Base-by-base conservation (phyloP, 805 yeast genomes). In the Kockiozyma suomiensis region DNA sequence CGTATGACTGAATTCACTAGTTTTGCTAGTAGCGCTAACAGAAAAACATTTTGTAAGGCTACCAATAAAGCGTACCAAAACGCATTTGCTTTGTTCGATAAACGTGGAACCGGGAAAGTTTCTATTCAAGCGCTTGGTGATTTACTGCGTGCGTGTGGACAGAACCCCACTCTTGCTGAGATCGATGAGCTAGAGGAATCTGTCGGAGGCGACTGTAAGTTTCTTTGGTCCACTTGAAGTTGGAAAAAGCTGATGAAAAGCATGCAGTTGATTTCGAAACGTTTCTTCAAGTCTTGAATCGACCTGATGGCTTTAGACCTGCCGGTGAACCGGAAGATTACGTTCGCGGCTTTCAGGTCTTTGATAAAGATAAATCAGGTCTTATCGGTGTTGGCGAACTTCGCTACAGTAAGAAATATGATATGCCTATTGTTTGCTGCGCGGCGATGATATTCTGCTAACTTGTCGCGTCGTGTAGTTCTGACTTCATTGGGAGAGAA, bases 371-470 rank as follows among this genome's bases (percentile, higher is more conserved):
- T 67, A 84, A 87, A 66, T 88, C 97, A 19, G 99, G 99, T 4
- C 89, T 86, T 77, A 94, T 94, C 69, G 96, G 97, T 42, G 96
- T 94, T 47, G 99, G 99, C 59, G 98, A 94, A 77, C 82, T 94
- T 70, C 85, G 96, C 74, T 94, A 94, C 76, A 91, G 72, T 69
- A 66, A 25, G 71, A 50, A n/a, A n/a, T 10, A 30, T 6, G 33
- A 10, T 30, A 6, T 10, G 5, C 19, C 19, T 37, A 23, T 21
- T 21, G 33, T 17, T 23, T 19, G 37, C 41, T 43, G 19, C 49
- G 15, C 21, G 5, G 12, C 15, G 6, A 19, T 8, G 38, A 47
- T 4, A 15, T 25, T 21, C n/a, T 52, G 26, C 17, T 10, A 42
- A 28, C 21, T 17, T 30, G 8, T 6, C 25, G 15, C n/a, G 21